Evolutionary conservation across 1,284 basidiomycete species (phyloP).

Genomic region (Singerocomus inundabilis): DNA sequence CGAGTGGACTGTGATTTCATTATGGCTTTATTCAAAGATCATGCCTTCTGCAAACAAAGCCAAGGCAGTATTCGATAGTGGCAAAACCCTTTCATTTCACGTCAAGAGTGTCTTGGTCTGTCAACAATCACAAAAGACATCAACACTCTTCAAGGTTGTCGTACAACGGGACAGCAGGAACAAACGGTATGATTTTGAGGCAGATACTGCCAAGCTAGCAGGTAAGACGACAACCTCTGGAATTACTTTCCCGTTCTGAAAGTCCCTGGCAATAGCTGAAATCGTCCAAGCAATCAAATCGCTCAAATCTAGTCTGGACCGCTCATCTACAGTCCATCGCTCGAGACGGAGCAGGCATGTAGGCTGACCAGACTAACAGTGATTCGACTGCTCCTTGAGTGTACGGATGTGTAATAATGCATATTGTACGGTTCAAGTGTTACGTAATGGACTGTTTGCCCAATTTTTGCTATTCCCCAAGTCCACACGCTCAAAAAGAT

Average conservation of each 20-base stretch:
- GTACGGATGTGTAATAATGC: neutral
- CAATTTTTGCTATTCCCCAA: too few species aligned
- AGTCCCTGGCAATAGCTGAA: slow-evolving; percentile 45
- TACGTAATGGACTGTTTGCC: slow-evolving; percentile 10
- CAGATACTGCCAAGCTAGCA: slow-evolving; percentile 80
- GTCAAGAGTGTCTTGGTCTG: slow-evolving; percentile 84
- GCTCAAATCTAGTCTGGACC: slow-evolving; percentile 58
- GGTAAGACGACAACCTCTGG: slow-evolving; percentile 45
- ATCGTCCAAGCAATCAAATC: slow-evolving; percentile 68
- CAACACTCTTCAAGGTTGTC: slow-evolving; percentile 83
- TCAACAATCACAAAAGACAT: slow-evolving; percentile 80
- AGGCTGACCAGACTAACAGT: slow-evolving; percentile 8
- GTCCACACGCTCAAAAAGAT: too few species aligned
- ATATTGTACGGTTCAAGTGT: neutral
- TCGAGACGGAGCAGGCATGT: slow-evolving; percentile 57
- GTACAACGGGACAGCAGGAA: slow-evolving; percentile 69
- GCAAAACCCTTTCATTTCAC: slow-evolving; percentile 90
- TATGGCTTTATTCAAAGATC: slow-evolving; percentile 52
- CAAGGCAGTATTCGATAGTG: slow-evolving; percentile 82
- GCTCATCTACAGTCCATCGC: slow-evolving; percentile 56
- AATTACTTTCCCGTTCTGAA: neutral
- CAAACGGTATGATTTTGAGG: slow-evolving; percentile 98
- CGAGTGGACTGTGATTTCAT: slow-evolving; percentile 1
- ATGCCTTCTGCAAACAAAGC: slow-evolving; percentile 84
- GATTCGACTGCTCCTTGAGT: neutral